Conservation (phyloP, 345 rosid genomes). For the Heritiera littoralis region DNA sequence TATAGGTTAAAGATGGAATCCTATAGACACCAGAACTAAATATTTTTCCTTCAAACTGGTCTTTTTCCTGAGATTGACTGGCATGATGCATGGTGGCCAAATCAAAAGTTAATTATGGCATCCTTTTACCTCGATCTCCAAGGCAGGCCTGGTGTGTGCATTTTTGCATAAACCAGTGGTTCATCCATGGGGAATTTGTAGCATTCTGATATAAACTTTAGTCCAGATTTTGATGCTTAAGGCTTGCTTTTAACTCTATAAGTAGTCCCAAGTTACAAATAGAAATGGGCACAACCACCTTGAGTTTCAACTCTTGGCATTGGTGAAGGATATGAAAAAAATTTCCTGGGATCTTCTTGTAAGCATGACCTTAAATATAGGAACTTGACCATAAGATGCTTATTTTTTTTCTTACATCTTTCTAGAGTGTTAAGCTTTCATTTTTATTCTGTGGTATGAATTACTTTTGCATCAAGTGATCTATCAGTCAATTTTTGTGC, state of each 20-base stretch:
- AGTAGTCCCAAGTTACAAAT: not conserved
- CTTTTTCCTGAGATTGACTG: not conserved
- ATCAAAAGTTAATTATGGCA: not conserved
- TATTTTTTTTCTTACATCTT: not conserved
- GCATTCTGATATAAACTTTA: not conserved
- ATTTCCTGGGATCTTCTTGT: not conserved
- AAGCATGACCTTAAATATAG: not conserved
- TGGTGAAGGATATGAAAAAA: not conserved
- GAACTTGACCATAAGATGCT: not conserved
- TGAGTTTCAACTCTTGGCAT: too few species aligned
- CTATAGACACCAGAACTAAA: constrained; percentile 1
- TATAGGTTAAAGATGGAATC: constrained; percentile 4
- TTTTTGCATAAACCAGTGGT: not conserved
- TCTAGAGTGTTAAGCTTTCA: not conserved
- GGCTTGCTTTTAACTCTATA: not conserved
- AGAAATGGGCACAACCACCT: not conserved
- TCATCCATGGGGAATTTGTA: not conserved
- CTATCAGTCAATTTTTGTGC: constrained; percentile 5
- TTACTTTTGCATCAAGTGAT: constrained; percentile 12
- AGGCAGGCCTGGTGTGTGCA: not conserved
- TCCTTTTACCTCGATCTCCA: not conserved
- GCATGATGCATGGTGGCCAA: not conserved
- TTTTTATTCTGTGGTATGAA: not conserved
- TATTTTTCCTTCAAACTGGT: not conserved
- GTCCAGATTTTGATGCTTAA: not conserved